Evolutionary conservation across 371 early-diverging fungal genomes (phyloP), one percentile per base, ranked within the genome.

Genomic region (Lichtheimia ornata): DNA sequence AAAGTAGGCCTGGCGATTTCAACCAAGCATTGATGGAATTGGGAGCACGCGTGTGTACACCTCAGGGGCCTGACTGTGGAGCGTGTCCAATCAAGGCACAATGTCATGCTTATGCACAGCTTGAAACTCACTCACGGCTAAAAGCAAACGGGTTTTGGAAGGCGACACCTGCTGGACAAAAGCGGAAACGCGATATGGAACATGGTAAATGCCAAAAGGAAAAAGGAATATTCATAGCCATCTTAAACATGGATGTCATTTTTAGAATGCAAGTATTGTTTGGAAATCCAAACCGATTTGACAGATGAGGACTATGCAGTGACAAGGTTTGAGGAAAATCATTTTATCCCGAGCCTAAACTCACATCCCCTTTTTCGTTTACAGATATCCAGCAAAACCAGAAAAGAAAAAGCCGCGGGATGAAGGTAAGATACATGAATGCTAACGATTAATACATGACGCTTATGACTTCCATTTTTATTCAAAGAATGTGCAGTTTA

Each of bases 11-110:
- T 3, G 94, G 94, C 13, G 87, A 91, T 55, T 92, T 88, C 61
- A 94, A 94, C 63, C 92, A 94, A 63, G 90, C 91, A 3, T 51
- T 92, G 55, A 94, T 94, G 94, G 94, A 94, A 63, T 70, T 92
- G 2, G 94, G 93, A 1, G 89, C 92, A 4, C 77, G 83, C n/a
- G 68, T 94, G 0, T 94, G 94, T 67, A 90, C 89, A 2, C 92
- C 92, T 4, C 78, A 77, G 47, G 84, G 81, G 24, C 92, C 92
- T n/a, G 60, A 68, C 25, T 94, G 94, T 67, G 63, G 49, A 11
- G 64, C 63, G 14, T 94, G 94, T 63, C 93, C 93, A 2, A 60
- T 93, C 0, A 69, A 72, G 25, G 64, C 63, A n/a, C 62, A 76
- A 20, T 93, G 93, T 59, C 61, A 66, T 18, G 91, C 90, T 5